Percentiles rank a stretch among this genome's conserved stretches.
Conservation (phyloP, 805 yeast genomes). For the Yarrowia keelungensis region DNA sequence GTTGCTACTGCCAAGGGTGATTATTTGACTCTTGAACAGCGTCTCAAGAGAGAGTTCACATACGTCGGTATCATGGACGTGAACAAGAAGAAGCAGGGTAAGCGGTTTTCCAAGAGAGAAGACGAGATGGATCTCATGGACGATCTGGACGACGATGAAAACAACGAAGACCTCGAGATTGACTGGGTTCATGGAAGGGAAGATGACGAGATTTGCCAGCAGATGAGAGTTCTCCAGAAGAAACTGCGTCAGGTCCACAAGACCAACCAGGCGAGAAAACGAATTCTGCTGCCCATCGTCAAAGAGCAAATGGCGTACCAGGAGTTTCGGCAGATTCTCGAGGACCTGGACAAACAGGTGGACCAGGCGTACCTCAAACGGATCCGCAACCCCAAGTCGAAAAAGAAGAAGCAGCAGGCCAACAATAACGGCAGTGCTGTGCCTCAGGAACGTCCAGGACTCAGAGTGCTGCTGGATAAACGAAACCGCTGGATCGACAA, state of each 20-base stretch:
- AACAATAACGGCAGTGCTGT: conserved; percentile 3
- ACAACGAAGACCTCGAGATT: conserved; percentile 52
- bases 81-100: conserved; percentile 45
- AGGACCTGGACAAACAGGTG: conserved; percentile 94
- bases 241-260: conserved; percentile 66
- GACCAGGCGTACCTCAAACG: conserved; percentile 92
- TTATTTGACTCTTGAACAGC: conserved; percentile 82
- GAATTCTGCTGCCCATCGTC: conserved; percentile 68
- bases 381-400: conserved; percentile 72
- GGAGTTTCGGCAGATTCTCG: conserved; percentile 86
- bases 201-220: conserved; percentile 93
- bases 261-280: conserved; percentile 72
- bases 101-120: conserved; percentile 42
- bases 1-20: conserved; percentile 60
- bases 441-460: conserved; percentile 59
- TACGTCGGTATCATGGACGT: conserved; percentile 80
- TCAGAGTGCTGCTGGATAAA: conserved; percentile 81
- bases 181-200: conserved; percentile 84
- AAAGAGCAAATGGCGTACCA: conserved; percentile 95
- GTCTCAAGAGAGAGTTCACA: conserved; percentile 84
- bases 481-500: conserved; percentile 85
- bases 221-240: conserved; percentile 74
- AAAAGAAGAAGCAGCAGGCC: conserved; percentile 58
- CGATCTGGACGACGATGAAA: conserved; percentile 44
- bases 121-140: conserved; percentile 42